Percentiles rank a stretch among this genome's conserved stretches.
Evolutionary conservation across 805 yeast genomes (phyloP).

Genomic region (Lipomyces anomalus): DNA sequence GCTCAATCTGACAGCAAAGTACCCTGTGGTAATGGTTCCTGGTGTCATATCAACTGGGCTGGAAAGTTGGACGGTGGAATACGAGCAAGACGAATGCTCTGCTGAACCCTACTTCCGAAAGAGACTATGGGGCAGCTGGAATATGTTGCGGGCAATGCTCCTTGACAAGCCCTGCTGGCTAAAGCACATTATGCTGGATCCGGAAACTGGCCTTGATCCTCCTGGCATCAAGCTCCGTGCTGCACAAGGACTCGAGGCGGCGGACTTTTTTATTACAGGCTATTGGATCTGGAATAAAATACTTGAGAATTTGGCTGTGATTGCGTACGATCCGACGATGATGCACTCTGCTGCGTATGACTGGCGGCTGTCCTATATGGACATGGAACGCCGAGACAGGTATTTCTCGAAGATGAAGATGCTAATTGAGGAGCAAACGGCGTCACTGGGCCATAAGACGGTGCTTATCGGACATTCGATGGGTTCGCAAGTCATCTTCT

Average conservation of each 20-base stretch:
- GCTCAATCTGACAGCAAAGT: conserved; percentile 49
- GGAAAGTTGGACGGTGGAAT: conserved; percentile 84
- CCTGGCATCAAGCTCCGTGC: conserved; percentile 74
- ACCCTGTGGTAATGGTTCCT: conserved; percentile 85
- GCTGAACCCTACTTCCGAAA: conserved; percentile 80
- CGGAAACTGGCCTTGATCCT: conserved; percentile 90
- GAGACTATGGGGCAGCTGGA: conserved; percentile 94
- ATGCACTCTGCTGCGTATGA: conserved; percentile 92
- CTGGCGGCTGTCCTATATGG: conserved; percentile 89
- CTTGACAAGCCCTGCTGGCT: conserved; percentile 92
- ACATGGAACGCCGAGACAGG: conserved; percentile 78
- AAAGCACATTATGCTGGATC: conserved; percentile 81
- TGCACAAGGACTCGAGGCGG: conserved; percentile 94
- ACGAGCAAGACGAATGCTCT: conserved; percentile 76
- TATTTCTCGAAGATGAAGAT: conserved; percentile 73
- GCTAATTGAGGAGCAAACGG: conserved; percentile 59
- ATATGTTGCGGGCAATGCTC: conserved; percentile 88
- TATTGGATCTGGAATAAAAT: conserved; percentile 99
- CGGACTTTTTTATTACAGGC: conserved; percentile 85
- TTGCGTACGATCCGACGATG: conserved; percentile 87
- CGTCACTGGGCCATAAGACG: conserved; percentile 55
- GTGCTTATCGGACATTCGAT: conserved; percentile 88
- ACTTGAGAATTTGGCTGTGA: conserved; percentile 86
- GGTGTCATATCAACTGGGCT: conserved; percentile 94
- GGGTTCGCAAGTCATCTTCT: conserved; percentile 89